Conservation (phyloP, 2,329 filamentous ascomycete species). For the Dactylella cylindrospora region DNA sequence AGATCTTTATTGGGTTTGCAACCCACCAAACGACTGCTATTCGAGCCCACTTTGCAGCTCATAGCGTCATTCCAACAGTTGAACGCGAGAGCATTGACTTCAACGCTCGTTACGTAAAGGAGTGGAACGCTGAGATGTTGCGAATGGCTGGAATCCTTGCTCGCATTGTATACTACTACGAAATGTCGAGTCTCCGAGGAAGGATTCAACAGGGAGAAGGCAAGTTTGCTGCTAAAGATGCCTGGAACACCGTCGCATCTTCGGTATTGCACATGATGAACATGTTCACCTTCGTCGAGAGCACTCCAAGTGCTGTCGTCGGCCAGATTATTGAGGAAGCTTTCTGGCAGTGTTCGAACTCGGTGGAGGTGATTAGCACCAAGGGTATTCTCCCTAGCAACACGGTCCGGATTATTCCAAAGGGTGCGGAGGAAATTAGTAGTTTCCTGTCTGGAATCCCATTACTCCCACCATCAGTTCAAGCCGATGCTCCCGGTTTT, state of each 20-base stretch:
- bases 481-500: constrained; percentile 68
- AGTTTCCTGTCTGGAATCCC: constrained; percentile 88
- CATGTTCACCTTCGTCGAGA: constrained; percentile 82
- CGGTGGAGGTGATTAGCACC: constrained; percentile 84
- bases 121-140: constrained; percentile 93
- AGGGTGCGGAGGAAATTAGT: constrained; percentile 62
- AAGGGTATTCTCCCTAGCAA: constrained; percentile 82
- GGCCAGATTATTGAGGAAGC: constrained; percentile 88
- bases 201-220: constrained; percentile 51
- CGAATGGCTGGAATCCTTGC: constrained; percentile 87
- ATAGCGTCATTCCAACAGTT: constrained; percentile 93
- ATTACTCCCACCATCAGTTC: constrained; percentile 75
- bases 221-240: constrained; percentile 65
- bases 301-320: constrained; percentile 81
- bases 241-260: constrained; percentile 52
- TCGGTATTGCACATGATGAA: constrained; percentile 69
- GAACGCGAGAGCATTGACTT: constrained; percentile 96
- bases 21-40: constrained; percentile 96
- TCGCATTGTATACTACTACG: constrained; percentile 80
- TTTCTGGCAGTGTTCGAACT: constrained; percentile 89
- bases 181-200: constrained; percentile 76
- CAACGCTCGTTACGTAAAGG: constrained; percentile 90
- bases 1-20: constrained; percentile 95
- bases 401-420: constrained; percentile 74
- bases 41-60: constrained; percentile 90